These are phyloP conservation scores for Umbelopsis isabellina DNA, from an alignment of 192 early-diverging fungal species.

Conservation along the genomic window DNA sequence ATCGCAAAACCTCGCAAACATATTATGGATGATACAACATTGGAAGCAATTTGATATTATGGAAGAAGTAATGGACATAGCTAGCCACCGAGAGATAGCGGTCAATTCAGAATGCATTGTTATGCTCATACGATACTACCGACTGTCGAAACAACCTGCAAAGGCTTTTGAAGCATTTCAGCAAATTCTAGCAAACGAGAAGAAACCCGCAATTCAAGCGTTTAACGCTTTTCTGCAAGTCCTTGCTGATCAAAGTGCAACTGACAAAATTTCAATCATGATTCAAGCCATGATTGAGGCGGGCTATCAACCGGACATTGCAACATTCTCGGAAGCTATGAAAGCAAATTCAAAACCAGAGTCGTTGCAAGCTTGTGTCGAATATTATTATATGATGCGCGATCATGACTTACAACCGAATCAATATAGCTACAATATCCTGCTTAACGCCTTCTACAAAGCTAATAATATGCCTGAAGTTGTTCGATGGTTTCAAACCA, in stretches of 20 bases:
- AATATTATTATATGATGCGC: constrained; percentile 32
- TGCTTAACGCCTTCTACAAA: constrained; percentile 30
- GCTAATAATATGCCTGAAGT: constrained; percentile 24
- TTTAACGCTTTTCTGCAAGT: constrained; percentile 38
- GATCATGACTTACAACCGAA: constrained; percentile 29
- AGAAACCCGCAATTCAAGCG: constrained; percentile 1
- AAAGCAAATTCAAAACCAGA: not conserved
- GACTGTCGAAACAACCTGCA: not conserved
- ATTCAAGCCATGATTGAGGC: constrained; percentile 31
- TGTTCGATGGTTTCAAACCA: constrained; percentile 37
- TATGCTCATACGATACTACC: constrained; percentile 32
- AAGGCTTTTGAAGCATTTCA: constrained; percentile 28
- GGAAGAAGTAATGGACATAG: constrained; percentile 9
- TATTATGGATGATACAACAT: constrained; percentile 1
- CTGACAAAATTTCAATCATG: constrained; percentile 24
- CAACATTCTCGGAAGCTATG: constrained; percentile 40
- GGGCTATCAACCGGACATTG: constrained; percentile 28
- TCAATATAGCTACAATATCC: constrained; percentile 34
- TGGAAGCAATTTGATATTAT: constrained; percentile 10
- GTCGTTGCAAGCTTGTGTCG: constrained; percentile 6
- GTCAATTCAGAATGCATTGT: constrained; percentile 15
- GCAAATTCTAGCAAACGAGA: constrained; percentile 10
- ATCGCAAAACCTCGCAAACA: not conserved
- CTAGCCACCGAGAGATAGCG: not conserved
- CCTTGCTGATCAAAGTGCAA: constrained; percentile 29